These are phyloP conservation scores for Thalassiosira exigua DNA, from an alignment of 352 stramenopile genomes.

Conservation along the genomic window DNA sequence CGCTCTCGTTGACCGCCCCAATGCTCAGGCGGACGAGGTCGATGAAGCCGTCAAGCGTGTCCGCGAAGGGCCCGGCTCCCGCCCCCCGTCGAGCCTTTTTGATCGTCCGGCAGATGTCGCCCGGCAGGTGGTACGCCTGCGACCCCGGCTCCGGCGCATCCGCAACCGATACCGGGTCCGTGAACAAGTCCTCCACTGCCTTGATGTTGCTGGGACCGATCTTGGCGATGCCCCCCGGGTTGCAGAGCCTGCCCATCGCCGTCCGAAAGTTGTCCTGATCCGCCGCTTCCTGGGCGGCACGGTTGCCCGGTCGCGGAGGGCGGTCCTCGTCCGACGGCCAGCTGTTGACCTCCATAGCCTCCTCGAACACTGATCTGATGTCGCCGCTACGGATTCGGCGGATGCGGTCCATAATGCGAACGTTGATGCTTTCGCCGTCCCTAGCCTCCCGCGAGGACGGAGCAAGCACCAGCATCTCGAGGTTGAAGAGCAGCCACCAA, in stretches of 20 bases:
- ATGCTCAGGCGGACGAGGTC: background rate
- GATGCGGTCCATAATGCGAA: too few species aligned
- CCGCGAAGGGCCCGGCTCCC: background rate
- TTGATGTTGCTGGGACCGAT: background rate
- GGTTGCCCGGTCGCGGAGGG: too few species aligned
- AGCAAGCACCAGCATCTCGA: too few species aligned
- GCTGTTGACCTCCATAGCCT: too few species aligned
- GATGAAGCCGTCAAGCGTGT: slow-evolving; percentile 1
- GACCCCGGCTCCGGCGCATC: background rate
- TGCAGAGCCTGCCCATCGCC: slow-evolving; percentile 23
- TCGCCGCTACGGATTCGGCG: too few species aligned
- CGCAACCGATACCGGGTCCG: too few species aligned
- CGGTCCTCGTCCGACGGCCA: too few species aligned
- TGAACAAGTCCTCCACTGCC: background rate
- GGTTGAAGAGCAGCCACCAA: too few species aligned
- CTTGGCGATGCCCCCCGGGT: slow-evolving; percentile 6
- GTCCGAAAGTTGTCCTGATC: slow-evolving; percentile 33
- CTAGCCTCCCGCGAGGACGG: too few species aligned
- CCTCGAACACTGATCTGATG: too few species aligned
- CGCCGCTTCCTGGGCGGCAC: slow-evolving; percentile 30
- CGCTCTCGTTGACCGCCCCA: background rate
- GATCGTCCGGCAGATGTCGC: background rate
- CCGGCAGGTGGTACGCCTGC: too few species aligned
- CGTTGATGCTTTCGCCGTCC: too few species aligned
- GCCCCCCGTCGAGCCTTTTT: background rate